A percentile compares a stretch with the other conserved stretches of the same genome.
These are phyloP conservation scores for Tolypocladium sp. DNA, from an alignment of 2,329 filamentous ascomycete genomes.

Conservation along the genomic window DNA sequence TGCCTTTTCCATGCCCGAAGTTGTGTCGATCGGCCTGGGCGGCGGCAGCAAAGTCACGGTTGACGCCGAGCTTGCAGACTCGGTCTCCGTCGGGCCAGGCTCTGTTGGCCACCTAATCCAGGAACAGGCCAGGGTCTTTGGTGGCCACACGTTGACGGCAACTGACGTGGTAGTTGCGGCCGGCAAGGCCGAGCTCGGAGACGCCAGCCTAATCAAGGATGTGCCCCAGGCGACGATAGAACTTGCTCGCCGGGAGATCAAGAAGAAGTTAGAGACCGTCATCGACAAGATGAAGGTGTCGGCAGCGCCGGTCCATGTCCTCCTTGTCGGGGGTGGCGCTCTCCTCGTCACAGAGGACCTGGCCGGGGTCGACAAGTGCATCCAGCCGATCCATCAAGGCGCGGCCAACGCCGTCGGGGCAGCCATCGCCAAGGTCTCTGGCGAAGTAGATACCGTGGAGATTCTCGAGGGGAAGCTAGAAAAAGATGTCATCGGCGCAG, in stretches of 20 bases:
- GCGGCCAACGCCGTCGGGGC: constrained; percentile 53
- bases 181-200: constrained; percentile 20
- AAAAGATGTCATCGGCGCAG: constrained; percentile 27
- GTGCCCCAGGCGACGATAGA: constrained; percentile 12
- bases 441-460: constrained; percentile 42
- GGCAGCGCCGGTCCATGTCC: constrained; percentile 37
- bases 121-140: constrained; percentile 40
- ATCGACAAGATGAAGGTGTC: constrained; percentile 50
- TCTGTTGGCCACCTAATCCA: constrained; percentile 44
- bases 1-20: constrained; percentile 48
- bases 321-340: constrained; percentile 50
- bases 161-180: constrained; percentile 39
- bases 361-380: constrained; percentile 38
- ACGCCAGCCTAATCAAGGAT: constrained; percentile 16
- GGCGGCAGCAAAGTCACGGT: constrained; percentile 33
- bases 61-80: constrained; percentile 13
- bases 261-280: constrained; percentile 36
- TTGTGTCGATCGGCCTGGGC: constrained; percentile 46
- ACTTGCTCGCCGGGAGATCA: constrained; percentile 24
- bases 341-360: constrained; percentile 39
- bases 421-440: constrained; percentile 46
- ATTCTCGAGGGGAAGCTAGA: constrained; percentile 29
- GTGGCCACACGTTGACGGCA: constrained; percentile 41
- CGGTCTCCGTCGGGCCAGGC: constrained; percentile 42
- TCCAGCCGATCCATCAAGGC: constrained; percentile 41